Percentiles rank a stretch among this genome's conserved stretches.
Conservation (phyloP, 1,284 basidiomycete genomes). For the Lignosus rhinocerotis region DNA sequence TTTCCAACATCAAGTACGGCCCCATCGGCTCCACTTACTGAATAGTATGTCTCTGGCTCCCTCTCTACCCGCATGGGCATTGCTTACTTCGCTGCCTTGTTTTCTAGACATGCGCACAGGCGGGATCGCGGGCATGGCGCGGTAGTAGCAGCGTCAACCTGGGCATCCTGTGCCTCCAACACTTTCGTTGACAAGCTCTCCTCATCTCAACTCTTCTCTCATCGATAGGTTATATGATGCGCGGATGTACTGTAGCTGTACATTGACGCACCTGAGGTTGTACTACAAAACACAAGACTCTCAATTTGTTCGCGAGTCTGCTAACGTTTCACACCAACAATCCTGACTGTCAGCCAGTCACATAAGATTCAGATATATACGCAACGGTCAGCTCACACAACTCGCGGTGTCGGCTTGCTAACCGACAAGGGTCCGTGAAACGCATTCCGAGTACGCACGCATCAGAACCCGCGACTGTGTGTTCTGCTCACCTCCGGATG, state of each 20-base stretch:
- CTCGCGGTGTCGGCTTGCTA: too few species aligned
- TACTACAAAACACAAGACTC: background rate
- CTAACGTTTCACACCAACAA: background rate
- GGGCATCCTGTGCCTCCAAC: background rate
- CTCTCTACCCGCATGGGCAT: background rate
- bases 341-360: too few species aligned
- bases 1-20: constrained; percentile 60
- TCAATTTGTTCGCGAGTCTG: background rate
- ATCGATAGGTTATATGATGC: background rate
- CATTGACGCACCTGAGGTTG: background rate
- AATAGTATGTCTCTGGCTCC: background rate
- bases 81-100: background rate
- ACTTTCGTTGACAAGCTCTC: background rate
- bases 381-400: too few species aligned
- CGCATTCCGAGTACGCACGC: too few species aligned
- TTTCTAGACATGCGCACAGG: background rate
- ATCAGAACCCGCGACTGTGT: too few species aligned
- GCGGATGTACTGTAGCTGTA: background rate
- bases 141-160: background rate
- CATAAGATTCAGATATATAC: too few species aligned
- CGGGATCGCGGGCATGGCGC: background rate
- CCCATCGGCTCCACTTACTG: constrained; percentile 50
- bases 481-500: too few species aligned
- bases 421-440: too few species aligned
- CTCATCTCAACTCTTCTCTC: background rate